Conservation (phyloP, 345 rosid species). For the Salix brachista region DNA sequence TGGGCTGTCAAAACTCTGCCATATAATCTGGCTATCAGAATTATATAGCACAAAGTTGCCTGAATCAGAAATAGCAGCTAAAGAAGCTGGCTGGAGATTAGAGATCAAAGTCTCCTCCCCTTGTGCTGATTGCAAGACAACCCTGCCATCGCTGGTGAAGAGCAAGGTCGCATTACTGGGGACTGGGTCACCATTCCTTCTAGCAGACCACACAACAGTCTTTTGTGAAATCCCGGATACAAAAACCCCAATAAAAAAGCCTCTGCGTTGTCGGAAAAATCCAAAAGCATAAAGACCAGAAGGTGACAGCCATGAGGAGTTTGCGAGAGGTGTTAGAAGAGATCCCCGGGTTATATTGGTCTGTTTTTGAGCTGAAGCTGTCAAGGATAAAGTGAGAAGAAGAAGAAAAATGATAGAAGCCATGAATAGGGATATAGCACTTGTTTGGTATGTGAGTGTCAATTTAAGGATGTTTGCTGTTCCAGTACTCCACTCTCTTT, state of each 20-base stretch:
- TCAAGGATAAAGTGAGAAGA: not conserved
- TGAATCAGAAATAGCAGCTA: constrained; percentile 18
- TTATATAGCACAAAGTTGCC: constrained; percentile 23
- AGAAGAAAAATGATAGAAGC: constrained; percentile 1
- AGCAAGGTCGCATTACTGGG: constrained; percentile 7
- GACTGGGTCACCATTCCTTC: constrained; percentile 11
- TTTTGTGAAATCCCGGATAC: constrained; percentile 4
- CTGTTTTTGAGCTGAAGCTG: constrained; percentile 15
- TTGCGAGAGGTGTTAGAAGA: constrained; percentile 11
- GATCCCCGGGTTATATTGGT: constrained; percentile 18
- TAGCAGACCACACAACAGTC: constrained; percentile 19
- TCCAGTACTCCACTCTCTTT: not conserved
- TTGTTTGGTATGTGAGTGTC: not conserved
- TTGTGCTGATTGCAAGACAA: constrained; percentile 5
- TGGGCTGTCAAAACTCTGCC: constrained; percentile 21
- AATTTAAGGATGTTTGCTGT: too few relatives aligned
- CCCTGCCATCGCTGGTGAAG: not conserved
- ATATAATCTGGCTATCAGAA: not conserved
- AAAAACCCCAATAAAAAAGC: constrained; percentile 30
- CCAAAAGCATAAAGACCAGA: constrained; percentile 35
- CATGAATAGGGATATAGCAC: not conserved
- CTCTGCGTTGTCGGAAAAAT: constrained; percentile 23
- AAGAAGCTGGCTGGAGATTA: not conserved
- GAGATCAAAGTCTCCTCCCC: not conserved
- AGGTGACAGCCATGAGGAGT: constrained; percentile 32